Base-by-base conservation (phyloP, 768 basidiomycete species). In the Hysterangium stoloniferum region DNA sequence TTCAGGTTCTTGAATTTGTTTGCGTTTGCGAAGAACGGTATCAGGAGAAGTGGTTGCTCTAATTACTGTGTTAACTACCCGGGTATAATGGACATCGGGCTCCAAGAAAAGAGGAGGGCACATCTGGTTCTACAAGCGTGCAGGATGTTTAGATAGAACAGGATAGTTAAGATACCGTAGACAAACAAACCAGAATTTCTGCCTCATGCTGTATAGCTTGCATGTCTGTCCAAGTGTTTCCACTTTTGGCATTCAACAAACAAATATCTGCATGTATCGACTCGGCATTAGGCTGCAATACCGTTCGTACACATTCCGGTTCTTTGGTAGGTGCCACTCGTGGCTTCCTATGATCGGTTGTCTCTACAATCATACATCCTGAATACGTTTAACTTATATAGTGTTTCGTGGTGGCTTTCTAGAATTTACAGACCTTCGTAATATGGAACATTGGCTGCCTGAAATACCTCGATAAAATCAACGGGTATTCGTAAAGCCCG, bases 321-420 rank as follows among this genome's bases (percentile, higher is more conserved):
- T 86, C 82, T 51, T 76, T 80, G 48, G 61, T 63, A 20, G 9
- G 12, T 4, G 38, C n/a, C 24, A 25, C n/a, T 60, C 68, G 74
- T 48, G 75, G 72, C 6, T 80, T 78, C 8, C 86, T 75, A 59
- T 86, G 85, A 61, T 92, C 87, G 31, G 84, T 69, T 22, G 91
- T 73, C 61, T 92, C 88, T 1, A 90, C 89, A 52, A 92, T 74
- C 76, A 92, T 80, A 58, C 86, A 88, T 32, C 89, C 89, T 92
- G 46, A 4, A 45, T 45, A 35, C 33, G 45, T 33, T 22, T 34
- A 25, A 52, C 36, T 52, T 17, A 24, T 11, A 35, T 5, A 13
- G n/a, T n/a, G n/a, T n/a, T n/a, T n/a, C n/a, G n/a, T n/a, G n/a
- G n/a, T n/a, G n/a, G n/a, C n/a, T n/a, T n/a, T n/a, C n/a, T n/a